A percentile compares a stretch with the other conserved stretches of the same genome.
These are phyloP conservation scores for Beauveria varroae DNA, from an alignment of 2,329 filamentous ascomycete genomes.

Conservation along the genomic window DNA sequence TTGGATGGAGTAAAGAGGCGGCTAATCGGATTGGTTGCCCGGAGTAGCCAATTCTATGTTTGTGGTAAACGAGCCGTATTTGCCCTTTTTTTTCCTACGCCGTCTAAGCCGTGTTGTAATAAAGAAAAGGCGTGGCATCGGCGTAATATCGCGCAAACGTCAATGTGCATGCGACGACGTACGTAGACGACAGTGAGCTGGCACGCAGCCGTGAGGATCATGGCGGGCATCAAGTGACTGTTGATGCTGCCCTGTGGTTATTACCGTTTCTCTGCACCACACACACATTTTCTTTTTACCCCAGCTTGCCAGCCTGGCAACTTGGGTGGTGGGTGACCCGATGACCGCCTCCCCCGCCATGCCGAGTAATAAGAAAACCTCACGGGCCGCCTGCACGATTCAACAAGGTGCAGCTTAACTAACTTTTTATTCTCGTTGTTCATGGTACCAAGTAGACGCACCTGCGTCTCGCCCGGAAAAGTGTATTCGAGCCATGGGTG, in stretches of 20 bases:
- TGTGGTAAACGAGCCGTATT: background rate
- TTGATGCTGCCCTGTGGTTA: background rate
- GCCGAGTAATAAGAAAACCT: background rate
- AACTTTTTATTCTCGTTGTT: background rate
- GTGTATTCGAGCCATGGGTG: background rate
- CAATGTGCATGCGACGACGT: background rate
- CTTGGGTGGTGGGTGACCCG: background rate
- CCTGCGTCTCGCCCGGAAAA: background rate
- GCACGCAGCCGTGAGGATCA: background rate
- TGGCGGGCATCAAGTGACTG: background rate
- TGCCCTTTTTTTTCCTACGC: background rate
- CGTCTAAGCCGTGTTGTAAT: background rate
- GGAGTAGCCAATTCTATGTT: background rate
- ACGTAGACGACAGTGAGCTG: too few relatives aligned
- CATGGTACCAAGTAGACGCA: background rate
- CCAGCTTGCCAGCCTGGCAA: background rate
- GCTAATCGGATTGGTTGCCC: background rate
- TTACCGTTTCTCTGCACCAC: background rate
- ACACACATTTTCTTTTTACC: background rate
- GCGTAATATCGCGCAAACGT: background rate
- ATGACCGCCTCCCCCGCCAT: background rate
- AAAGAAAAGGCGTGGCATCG: background rate
- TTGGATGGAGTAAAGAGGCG: background rate
- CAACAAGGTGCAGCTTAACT: background rate
- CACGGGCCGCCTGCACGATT: background rate